Evolutionary conservation across 1,284 basidiomycete species (phyloP).

Genomic region (Papiliotrema terrestris): DNA sequence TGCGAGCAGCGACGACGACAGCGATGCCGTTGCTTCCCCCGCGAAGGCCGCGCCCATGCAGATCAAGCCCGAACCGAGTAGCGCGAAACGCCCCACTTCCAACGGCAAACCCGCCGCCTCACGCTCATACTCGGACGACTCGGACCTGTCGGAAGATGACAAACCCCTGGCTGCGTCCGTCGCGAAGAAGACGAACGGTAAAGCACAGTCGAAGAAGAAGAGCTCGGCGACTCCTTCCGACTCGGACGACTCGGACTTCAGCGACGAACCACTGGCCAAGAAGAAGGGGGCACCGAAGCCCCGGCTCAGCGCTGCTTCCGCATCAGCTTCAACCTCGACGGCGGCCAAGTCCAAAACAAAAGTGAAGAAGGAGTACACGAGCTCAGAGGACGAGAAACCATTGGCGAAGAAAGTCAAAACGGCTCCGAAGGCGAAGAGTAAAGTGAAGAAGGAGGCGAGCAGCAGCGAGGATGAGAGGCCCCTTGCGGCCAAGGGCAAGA

Average conservation of each 20-base stretch:
- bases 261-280: neutral
- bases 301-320: neutral
- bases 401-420: slow-evolving; percentile 17
- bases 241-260: neutral
- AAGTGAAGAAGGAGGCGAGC: slow-evolving; percentile 5
- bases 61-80: slow-evolving; percentile 8
- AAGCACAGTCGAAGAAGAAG: neutral
- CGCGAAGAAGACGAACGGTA: neutral
- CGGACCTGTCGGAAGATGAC: slow-evolving; percentile 32
- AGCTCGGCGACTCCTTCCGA: neutral
- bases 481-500: slow-evolving; percentile 52
- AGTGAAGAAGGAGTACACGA: no score
- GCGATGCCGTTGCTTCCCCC: slow-evolving; percentile 22
- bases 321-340: neutral
- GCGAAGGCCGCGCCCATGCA: neutral
- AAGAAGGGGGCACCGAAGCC: neutral
- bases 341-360: neutral
- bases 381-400: slow-evolving; percentile 19
- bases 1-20: slow-evolving; percentile 37
- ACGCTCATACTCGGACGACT: slow-evolving; percentile 18
- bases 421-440: slow-evolving; percentile 13
- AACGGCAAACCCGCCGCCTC: slow-evolving; percentile 6
- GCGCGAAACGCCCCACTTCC: slow-evolving; percentile 1
- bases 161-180: neutral
- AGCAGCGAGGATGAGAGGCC: slow-evolving; percentile 60